Evolutionary conservation across 768 basidiomycete species (phyloP).

Genomic region (Calocybe gangraenosa): DNA sequence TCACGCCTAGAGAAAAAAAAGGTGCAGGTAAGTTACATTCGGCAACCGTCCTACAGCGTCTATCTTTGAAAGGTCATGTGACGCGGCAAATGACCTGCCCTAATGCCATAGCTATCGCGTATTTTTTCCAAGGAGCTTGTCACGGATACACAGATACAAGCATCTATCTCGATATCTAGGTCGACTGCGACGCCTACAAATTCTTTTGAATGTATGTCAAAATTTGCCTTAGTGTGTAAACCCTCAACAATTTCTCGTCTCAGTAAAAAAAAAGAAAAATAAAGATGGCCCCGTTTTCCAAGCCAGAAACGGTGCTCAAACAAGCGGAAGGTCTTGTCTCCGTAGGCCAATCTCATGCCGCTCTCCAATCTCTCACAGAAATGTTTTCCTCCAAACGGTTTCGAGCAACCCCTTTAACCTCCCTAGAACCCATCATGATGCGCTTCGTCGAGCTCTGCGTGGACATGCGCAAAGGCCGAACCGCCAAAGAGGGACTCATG

Average conservation of each 20-base stretch:
- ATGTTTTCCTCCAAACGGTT: slow-evolving; percentile 94
- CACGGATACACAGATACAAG: too few relatives aligned
- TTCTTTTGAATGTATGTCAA: slow-evolving; percentile 6
- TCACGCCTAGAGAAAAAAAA: too few relatives aligned
- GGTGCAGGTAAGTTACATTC: too few relatives aligned
- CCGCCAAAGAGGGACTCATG: slow-evolving; percentile 94
- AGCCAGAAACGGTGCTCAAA: slow-evolving; percentile 88
- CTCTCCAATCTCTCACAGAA: slow-evolving; percentile 85
- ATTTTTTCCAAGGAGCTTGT: too few relatives aligned
- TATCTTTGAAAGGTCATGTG: too few relatives aligned
- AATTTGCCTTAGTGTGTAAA: not conserved
- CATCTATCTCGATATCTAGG: too few relatives aligned
- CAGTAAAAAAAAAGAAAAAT: too few relatives aligned
- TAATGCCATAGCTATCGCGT: too few relatives aligned
- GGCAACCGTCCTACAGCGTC: too few relatives aligned
- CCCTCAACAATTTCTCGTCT: slow-evolving; percentile 5
- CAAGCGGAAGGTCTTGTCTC: slow-evolving; percentile 93
- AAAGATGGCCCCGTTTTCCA: slow-evolving; percentile 84
- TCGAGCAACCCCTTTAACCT: slow-evolving; percentile 80
- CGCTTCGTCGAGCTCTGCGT: slow-evolving; percentile 97
- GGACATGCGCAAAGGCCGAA: slow-evolving; percentile 88
- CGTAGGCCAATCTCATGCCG: slow-evolving; percentile 87
- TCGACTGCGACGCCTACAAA: slow-evolving; percentile 3
- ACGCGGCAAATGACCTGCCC: too few relatives aligned
- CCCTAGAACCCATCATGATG: slow-evolving; percentile 93